Conservation (phyloP, 2,329 filamentous ascomycete genomes). For the Parafenestella ontariensis region DNA sequence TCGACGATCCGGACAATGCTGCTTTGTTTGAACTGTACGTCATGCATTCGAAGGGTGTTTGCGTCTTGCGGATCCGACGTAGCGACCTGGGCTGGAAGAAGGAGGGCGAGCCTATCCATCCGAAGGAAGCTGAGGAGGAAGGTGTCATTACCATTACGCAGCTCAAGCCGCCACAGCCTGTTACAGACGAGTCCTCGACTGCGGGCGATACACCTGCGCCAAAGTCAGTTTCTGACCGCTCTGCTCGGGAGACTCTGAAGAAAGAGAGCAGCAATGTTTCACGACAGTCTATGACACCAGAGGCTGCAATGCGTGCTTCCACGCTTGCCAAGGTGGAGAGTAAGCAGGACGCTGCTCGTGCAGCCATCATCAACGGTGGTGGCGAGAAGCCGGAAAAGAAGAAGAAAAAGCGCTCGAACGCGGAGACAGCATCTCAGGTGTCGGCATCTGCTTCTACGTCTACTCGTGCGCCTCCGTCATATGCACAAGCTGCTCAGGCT, state of each 20-base stretch:
- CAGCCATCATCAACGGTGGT: conserved; percentile 50
- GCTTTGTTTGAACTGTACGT: conserved; percentile 93
- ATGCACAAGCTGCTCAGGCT: conserved; percentile 51
- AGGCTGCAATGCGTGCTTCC: conserved; percentile 50
- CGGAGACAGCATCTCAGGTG: conserved; percentile 57
- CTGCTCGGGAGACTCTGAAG: conserved; percentile 45
- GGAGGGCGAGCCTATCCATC: conserved; percentile 84
- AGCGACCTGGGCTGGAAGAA: conserved; percentile 89
- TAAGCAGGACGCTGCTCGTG: conserved; percentile 50
- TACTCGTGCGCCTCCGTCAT: conserved; percentile 40
- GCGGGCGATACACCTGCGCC: conserved; percentile 45
- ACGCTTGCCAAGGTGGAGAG: conserved; percentile 52
- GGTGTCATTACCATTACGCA: conserved; percentile 78
- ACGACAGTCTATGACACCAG: conserved; percentile 45
- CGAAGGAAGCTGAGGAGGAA: conserved; percentile 76
- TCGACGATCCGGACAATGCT: conserved; percentile 67
- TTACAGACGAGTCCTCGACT: conserved; percentile 48
- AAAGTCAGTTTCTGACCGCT: conserved; percentile 45
- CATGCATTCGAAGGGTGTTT: conserved; percentile 98
- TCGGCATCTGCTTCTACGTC: conserved; percentile 26
- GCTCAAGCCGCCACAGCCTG: conserved; percentile 55
- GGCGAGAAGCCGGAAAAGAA: conserved; percentile 59
- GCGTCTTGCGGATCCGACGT: conserved; percentile 84
- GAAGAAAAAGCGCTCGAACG: conserved; percentile 69
- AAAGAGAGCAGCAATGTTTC: conserved; percentile 44